These are phyloP conservation scores for Euphorbia pulcherrima DNA, from an alignment of 345 rosid species.

Conservation along the genomic window DNA sequence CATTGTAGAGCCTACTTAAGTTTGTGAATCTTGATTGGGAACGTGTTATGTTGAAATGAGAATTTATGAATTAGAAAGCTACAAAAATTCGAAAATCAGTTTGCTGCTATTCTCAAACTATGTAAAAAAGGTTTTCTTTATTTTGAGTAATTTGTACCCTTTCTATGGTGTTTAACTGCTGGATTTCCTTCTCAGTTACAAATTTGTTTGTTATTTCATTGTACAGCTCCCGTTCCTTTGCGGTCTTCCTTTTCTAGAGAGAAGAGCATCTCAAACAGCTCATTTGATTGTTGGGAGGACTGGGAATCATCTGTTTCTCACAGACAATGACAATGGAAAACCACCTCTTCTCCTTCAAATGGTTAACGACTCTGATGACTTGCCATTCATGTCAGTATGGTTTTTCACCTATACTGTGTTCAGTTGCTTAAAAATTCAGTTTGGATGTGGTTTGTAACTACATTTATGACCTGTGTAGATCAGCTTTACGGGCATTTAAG, in stretches of 20 bases:
- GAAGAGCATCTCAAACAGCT: conserved; percentile 78
- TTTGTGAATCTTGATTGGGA: conserved; percentile 8
- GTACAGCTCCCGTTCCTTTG: conserved; percentile 81
- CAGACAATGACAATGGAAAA: conserved; percentile 64
- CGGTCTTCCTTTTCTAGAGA: conserved; percentile 89
- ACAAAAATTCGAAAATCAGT: background rate
- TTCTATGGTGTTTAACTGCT: background rate
- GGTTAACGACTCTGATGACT: conserved; percentile 63
- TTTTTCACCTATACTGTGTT: background rate
- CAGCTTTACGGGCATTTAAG: conserved; percentile 74
- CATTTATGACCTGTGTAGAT: conserved; percentile 46
- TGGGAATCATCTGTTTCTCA: conserved; percentile 87
- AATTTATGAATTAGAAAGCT: background rate
- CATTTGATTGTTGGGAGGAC: conserved; percentile 84
- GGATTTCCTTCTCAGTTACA: background rate
- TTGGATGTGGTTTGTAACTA: conserved; percentile 11
- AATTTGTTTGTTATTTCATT: conserved; percentile 5
- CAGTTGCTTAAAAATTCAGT: background rate
- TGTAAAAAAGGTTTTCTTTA: background rate
- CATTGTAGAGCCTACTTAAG: background rate
- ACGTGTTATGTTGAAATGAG: background rate
- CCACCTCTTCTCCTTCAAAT: conserved; percentile 89
- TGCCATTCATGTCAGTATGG: conserved; percentile 67
- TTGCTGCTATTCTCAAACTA: background rate
- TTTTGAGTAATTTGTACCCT: background rate